These are phyloP conservation scores for Trichoderma lentiforme DNA, from an alignment of 2,329 filamentous ascomycete genomes.

Conservation along the genomic window DNA sequence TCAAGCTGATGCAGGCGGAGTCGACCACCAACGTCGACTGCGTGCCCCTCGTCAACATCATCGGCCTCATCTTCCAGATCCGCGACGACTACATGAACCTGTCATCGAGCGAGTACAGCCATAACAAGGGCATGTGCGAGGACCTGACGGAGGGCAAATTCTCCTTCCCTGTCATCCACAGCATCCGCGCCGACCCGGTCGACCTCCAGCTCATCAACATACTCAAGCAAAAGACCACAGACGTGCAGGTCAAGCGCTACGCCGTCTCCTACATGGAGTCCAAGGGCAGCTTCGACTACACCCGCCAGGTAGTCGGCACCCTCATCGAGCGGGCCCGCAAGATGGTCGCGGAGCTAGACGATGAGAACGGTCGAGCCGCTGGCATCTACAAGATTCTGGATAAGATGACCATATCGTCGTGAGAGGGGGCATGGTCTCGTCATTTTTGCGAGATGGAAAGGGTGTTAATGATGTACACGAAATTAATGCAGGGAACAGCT, in stretches of 20 bases:
- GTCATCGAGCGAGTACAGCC: slow-evolving; percentile 66
- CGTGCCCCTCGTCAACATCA: slow-evolving; percentile 77
- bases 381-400: slow-evolving; percentile 66
- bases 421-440: not conserved
- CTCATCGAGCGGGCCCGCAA: slow-evolving; percentile 62
- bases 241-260: slow-evolving; percentile 86
- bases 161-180: slow-evolving; percentile 92
- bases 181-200: slow-evolving; percentile 71
- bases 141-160: slow-evolving; percentile 97
- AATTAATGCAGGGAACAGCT: not conserved
- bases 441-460: not conserved
- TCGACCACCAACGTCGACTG: slow-evolving; percentile 59
- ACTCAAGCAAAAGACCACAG: slow-evolving; percentile 80
- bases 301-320: slow-evolving; percentile 61
- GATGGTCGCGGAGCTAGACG: slow-evolving; percentile 63
- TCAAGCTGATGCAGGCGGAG: slow-evolving; percentile 86
- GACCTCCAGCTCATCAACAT: slow-evolving; percentile 87
- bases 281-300: slow-evolving; percentile 88
- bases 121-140: slow-evolving; percentile 92
- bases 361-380: slow-evolving; percentile 51
- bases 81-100: slow-evolving; percentile 94
- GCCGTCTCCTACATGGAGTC: slow-evolving; percentile 87
- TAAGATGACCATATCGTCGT: slow-evolving; percentile 50
- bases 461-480: not conserved
- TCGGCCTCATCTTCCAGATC: slow-evolving; percentile 87